Conservation (phyloP, 177 flowering plant species). For the Vitis hybrid region DNA sequence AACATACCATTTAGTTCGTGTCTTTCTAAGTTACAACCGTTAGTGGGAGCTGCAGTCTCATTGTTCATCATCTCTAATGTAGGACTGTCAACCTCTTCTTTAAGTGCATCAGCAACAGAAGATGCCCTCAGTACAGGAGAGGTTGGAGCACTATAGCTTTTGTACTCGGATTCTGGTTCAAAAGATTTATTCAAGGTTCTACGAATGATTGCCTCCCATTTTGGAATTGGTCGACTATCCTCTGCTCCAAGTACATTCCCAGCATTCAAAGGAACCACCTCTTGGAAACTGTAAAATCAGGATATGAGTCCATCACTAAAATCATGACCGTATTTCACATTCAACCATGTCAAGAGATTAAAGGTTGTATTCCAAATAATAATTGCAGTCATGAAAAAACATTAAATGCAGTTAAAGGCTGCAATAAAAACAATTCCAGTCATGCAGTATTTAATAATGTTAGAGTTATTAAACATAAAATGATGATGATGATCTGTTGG, state of each 20-base stretch:
- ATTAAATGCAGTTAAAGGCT: too few relatives aligned
- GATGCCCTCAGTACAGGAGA: conserved; percentile 79
- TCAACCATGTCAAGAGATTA: background rate
- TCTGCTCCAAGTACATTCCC: conserved; percentile 97
- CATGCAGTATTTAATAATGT: too few relatives aligned
- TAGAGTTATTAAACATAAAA: background rate
- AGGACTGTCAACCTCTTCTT: conserved; percentile 38
- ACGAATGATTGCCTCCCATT: conserved; percentile 92
- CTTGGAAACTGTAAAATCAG: conserved; percentile 68
- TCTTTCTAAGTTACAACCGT: conserved; percentile 18
- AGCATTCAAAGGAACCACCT: conserved; percentile 93
- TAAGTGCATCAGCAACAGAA: conserved; percentile 60
- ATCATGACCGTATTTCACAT: background rate
- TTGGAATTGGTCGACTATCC: conserved; percentile 73
- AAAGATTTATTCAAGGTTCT: conserved; percentile 67
- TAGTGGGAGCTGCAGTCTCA: conserved; percentile 16
- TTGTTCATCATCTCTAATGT: conserved; percentile 27
- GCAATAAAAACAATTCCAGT: too few relatives aligned
- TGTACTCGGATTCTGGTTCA: conserved; percentile 62
- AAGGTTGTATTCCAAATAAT: background rate
- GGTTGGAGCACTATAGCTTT: conserved; percentile 84
- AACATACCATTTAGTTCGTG: conserved; percentile 18
- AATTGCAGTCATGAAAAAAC: too few relatives aligned
- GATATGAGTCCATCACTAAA: conserved; percentile 1
- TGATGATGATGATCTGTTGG: background rate